Base-by-base conservation (phyloP, 345 rosid species). In the Limnanthes douglasii region DNA sequence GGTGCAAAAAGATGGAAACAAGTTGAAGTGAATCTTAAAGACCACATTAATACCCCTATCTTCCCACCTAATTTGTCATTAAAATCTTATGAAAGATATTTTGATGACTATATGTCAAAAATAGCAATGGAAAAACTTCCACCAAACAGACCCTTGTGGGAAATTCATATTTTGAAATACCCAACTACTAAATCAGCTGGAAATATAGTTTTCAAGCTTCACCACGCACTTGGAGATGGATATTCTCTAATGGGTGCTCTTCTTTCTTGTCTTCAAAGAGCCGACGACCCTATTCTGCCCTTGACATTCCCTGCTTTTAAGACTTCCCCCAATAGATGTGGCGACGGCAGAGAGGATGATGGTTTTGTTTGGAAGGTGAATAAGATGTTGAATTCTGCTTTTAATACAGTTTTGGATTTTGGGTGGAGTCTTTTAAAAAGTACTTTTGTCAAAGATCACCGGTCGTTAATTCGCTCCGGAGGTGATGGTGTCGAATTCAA, bases 221-320 rank as follows among this genome's bases (percentile, higher is more conserved):
- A 73, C 38, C 82, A 73, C 21, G 46, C 77, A 0, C 73, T 73
- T 8, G 77, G 77, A 0, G 82, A 73, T 20, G 77, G 82, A 8
- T 66, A 37, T 12, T 60, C 65, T 45, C 41, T 73, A 10, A 64
- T 73, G 69, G 66, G 66, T 6, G 69, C 69, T 24, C 69, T 73
- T 11, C 57, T 73, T 26, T 73, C 77, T 31, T 63, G 71, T 26
- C 47, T 73, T 2, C 57, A 63, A 39, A 51, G 77, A 37, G 77
- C 69, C 8, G 73, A 73, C 8, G 15, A 60, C 5, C 73, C 73
- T 46, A 50, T 45, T 8, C 51, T 65, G 25, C 57, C 75, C 3
- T 11, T 65, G 37, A 43, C 60, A 5, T 62, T 72, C 34, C 73
- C 75, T 18, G 26, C 64, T 6, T 43, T 31, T n/a, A 16, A 24